Conservation (phyloP, 202 grass and related monocot genomes). For the Saccharum hybrid region DNA sequence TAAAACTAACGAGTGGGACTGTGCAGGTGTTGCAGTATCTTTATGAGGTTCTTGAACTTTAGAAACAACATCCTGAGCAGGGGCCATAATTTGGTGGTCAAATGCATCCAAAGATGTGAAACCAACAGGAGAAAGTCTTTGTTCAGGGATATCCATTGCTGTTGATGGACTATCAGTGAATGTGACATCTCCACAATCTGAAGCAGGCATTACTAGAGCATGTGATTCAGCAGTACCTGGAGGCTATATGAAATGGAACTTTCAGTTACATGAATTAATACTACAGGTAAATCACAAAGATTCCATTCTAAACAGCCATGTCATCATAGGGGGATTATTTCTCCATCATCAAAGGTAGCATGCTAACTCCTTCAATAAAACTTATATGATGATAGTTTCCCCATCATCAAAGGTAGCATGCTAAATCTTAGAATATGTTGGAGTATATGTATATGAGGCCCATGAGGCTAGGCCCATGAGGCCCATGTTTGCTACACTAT, state of each 20-base stretch:
- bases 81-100: conserved; percentile 56
- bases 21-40: conserved; percentile 55
- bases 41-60: conserved; percentile 61
- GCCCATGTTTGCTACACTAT: no score
- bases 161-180: conserved; percentile 73
- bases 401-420: conserved; percentile 28
- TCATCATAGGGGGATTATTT: conserved; percentile 11
- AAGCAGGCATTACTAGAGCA: conserved; percentile 55
- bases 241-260: conserved; percentile 60
- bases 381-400: not conserved
- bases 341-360: conserved; percentile 19
- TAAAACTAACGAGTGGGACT: conserved; percentile 49
- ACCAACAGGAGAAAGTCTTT: conserved; percentile 71
- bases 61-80: conserved; percentile 68
- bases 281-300: conserved; percentile 17
- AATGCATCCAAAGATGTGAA: conserved; percentile 79
- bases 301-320: conserved; percentile 23
- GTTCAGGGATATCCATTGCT: conserved; percentile 83
- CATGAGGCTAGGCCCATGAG: no score
- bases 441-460: no score
- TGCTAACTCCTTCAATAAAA: conserved; percentile 23
- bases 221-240: conserved; percentile 95
- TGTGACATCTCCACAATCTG: conserved; percentile 68
- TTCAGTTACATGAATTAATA: conserved; percentile 34
- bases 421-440: no score